phyloP scores from a whole-genome alignment of 768 basidiomycete species.

The Pleurotus platypus region DNA sequence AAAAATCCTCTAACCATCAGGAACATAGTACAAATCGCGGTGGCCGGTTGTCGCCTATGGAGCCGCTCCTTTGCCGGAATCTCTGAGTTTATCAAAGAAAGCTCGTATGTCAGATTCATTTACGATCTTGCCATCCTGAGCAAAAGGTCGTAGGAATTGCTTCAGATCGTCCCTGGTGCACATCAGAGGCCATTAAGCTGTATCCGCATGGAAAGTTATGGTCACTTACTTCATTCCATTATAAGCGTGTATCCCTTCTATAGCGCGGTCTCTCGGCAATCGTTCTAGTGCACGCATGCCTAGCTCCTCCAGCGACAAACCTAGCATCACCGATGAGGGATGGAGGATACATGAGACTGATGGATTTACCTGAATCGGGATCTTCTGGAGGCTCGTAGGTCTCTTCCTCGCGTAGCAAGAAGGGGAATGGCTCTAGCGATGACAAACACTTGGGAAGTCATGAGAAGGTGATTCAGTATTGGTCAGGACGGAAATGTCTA shows the following conservation, averaged over 20 bases:
- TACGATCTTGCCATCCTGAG: conserved; percentile 71
- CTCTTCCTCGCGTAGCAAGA: conserved; percentile 73
- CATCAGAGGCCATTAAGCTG: not conserved
- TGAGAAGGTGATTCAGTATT: conserved; percentile 5
- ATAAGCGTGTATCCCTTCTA: conserved; percentile 83
- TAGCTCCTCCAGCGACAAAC: conserved; percentile 76
- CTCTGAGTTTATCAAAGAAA: conserved; percentile 59
- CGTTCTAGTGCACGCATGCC: conserved; percentile 74
- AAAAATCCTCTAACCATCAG: too few relatives aligned
- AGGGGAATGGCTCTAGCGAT: conserved; percentile 49
- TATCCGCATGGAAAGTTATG: conserved; percentile 3
- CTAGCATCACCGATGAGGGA: conserved; percentile 29
- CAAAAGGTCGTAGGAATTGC: conserved; percentile 74
- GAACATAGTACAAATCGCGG: too few relatives aligned
- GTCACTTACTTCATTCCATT: conserved; percentile 71
- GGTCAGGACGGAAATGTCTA: conserved; percentile 25
- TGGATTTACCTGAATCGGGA: conserved; percentile 66
- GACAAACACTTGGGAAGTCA: conserved; percentile 51
- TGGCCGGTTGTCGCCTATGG: not conserved
- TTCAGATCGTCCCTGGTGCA: conserved; percentile 63
- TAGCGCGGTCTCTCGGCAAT: conserved; percentile 74
- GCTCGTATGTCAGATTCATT: conserved; percentile 64
- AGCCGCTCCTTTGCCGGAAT: conserved; percentile 12
- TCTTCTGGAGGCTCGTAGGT: conserved; percentile 85
- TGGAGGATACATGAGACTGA: conserved; percentile 6